Percentiles rank a stretch among this genome's conserved stretches.
phyloP scores from a whole-genome alignment of 345 rosid genomes.

The Crucihimalaya himalaica region DNA sequence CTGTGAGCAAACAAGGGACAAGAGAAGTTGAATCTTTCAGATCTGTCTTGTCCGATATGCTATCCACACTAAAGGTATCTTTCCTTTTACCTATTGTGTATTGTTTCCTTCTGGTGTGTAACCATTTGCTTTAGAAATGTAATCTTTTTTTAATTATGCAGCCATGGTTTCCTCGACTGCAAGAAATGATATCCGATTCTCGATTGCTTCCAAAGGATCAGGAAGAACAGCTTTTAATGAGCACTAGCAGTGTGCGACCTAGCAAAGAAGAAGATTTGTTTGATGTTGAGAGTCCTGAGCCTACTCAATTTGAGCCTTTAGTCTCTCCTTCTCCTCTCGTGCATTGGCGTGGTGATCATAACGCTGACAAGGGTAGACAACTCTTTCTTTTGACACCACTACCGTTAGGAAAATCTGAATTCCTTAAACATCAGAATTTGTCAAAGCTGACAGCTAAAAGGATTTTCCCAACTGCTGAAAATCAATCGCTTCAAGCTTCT shows the following conservation, averaged over 20 bases:
- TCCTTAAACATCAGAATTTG: constrained; percentile 48
- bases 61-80: constrained; percentile 69
- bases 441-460: constrained; percentile 45
- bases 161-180: constrained; percentile 86
- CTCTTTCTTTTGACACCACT: constrained; percentile 85
- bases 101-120: background rate
- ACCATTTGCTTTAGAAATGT: background rate
- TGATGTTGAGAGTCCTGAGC: constrained; percentile 65
- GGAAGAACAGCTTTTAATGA: constrained; percentile 34
- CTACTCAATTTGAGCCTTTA: constrained; percentile 48
- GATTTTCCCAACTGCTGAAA: constrained; percentile 38
- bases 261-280: constrained; percentile 39
- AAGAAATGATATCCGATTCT: constrained; percentile 42
- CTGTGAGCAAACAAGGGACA: constrained; percentile 48
- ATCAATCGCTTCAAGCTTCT: constrained; percentile 40
- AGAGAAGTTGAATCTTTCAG: constrained; percentile 64
- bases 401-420: constrained; percentile 57
- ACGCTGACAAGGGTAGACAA: constrained; percentile 67
- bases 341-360: constrained; percentile 71
- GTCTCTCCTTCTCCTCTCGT: constrained; percentile 96
- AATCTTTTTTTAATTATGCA: constrained; percentile 44
- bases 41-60: constrained; percentile 55
- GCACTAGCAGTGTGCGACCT: constrained; percentile 31
- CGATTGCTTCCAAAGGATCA: constrained; percentile 25
- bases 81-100: background rate